A percentile compares a stretch with the other conserved stretches of the same genome.
These are phyloP conservation scores for Recurvomyces mirabilis DNA, from an alignment of 495 filamentous ascomycete species.

Conservation along the genomic window DNA sequence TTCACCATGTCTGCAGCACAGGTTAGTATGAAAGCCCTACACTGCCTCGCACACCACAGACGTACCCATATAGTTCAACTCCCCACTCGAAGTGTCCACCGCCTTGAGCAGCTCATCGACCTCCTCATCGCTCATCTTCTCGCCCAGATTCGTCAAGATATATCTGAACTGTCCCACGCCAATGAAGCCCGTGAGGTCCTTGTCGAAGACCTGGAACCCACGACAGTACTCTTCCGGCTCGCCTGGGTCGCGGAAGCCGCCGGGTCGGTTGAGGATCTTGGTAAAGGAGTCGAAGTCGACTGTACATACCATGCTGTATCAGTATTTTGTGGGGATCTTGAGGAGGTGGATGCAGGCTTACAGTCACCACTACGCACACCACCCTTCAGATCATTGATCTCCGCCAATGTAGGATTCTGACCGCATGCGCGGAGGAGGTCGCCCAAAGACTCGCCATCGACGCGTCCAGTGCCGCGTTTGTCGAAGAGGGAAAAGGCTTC, in stretches of 20 bases:
- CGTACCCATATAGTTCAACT: conserved; percentile 91
- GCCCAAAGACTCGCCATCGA: conserved; percentile 72
- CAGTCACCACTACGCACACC: conserved; percentile 70
- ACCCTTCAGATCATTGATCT: conserved; percentile 84
- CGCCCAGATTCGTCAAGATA: conserved; percentile 88
- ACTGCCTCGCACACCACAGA: not conserved
- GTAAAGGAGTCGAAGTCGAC: conserved; percentile 97
- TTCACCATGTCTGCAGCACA: conserved; percentile 65
- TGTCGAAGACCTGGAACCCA: conserved; percentile 98
- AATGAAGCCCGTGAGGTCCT: conserved; percentile 96
- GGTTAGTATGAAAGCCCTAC: not conserved
- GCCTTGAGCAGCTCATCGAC: conserved; percentile 97
- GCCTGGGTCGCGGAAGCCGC: conserved; percentile 93
- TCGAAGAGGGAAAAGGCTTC: conserved; percentile 99
- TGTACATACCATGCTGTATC: conserved; percentile 28
- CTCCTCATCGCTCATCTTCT: conserved; percentile 98
- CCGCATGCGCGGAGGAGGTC: conserved; percentile 93
- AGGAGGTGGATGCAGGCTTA: conserved; percentile 37
- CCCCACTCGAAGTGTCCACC: conserved; percentile 82
- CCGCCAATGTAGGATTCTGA: conserved; percentile 89
- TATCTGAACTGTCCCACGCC: conserved; percentile 94
- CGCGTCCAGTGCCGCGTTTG: conserved; percentile 89
- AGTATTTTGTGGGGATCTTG: not conserved
- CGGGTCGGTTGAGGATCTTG: conserved; percentile 90
- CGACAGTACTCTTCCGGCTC: conserved; percentile 96